Evolutionary conservation across 306 rosid genomes (phyloP).

Genomic region (Myrica gale): DNA sequence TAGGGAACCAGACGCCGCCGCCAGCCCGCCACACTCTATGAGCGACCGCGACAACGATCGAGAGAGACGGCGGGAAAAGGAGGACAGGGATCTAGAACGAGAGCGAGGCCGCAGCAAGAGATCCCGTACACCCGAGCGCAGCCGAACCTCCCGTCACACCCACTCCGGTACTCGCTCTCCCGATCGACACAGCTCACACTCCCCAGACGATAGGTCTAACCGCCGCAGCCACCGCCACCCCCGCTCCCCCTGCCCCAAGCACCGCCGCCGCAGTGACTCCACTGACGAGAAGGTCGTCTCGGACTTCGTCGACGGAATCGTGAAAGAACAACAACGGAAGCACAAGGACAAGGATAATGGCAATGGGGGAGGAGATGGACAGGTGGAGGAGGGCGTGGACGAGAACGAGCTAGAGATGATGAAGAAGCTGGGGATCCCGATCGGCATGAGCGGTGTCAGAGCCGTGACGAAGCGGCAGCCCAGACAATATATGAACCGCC

Average conservation of each 20-base stretch:
- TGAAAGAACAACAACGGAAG: conserved; percentile 59
- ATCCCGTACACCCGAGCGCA: conserved; percentile 71
- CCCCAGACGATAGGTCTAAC: conserved; percentile 60
- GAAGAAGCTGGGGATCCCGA: conserved; percentile 88
- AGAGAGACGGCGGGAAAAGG: conserved; percentile 29
- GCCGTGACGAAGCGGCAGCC: conserved; percentile 88
- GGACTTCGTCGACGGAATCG: conserved; percentile 78
- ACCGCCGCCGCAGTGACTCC: conserved; percentile 67
- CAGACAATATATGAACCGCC: conserved; percentile 95
- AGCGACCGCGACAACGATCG: conserved; percentile 47
- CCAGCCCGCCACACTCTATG: conserved; percentile 37
- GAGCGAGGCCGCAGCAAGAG: conserved; percentile 65
- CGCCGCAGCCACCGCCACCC: conserved; percentile 53
- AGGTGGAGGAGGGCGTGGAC: conserved; percentile 33
- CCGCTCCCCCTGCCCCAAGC: conserved; percentile 78
- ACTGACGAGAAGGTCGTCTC: conserved; percentile 64
- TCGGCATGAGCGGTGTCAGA: conserved; percentile 78
- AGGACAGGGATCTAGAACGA: conserved; percentile 50
- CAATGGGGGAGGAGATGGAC: conserved; percentile 31
- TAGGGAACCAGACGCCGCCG: neutral
- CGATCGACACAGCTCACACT: conserved; percentile 45
- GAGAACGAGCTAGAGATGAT: conserved; percentile 93
- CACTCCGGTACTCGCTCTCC: conserved; percentile 76
- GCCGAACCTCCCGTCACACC: conserved; percentile 60
- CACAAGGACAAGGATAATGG: conserved; percentile 27